Conservation (phyloP, 106 monocot genomes). For the Narthecium ossifragum region DNA sequence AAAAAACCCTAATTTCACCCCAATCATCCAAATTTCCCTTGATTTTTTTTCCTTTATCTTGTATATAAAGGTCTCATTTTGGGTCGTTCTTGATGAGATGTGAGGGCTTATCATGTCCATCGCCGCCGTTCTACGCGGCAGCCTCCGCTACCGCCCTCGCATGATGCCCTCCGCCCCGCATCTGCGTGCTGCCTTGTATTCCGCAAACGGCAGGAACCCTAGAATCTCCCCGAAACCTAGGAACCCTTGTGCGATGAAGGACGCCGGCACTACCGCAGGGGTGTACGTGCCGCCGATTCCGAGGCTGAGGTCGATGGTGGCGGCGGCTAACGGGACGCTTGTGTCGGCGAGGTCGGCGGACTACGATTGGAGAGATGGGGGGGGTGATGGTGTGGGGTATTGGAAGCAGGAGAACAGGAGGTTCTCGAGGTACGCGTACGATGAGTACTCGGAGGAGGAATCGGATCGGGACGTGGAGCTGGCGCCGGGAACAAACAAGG, state of each 20-base stretch:
- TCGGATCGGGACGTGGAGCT: constrained; percentile 27
- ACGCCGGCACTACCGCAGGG: not conserved
- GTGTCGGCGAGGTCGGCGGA: constrained; percentile 2
- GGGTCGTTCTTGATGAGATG: not conserved
- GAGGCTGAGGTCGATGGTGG: not conserved
- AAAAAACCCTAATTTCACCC: not conserved
- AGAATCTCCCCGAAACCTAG: not conserved
- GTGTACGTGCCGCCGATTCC: constrained; percentile 6
- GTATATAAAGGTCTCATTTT: too few relatives aligned
- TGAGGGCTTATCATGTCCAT: not conserved
- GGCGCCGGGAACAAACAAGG: constrained; percentile 20
- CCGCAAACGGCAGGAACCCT: not conserved
- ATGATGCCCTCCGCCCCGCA: not conserved
- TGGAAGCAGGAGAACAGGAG: constrained; percentile 13
- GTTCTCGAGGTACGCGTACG: constrained; percentile 25
- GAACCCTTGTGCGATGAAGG: not conserved
- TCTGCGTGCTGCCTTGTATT: not conserved
- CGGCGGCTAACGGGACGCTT: not conserved
- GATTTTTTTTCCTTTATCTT: too few relatives aligned
- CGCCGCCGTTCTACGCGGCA: not conserved
- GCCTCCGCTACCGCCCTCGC: not conserved
- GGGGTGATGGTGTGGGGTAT: constrained; percentile 4
- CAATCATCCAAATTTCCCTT: not conserved
- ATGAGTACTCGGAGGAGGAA: constrained; percentile 36
- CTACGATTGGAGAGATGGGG: constrained; percentile 23